Conservation (phyloP, 257 asterid genomes). For the Ligustrum vulgare region DNA sequence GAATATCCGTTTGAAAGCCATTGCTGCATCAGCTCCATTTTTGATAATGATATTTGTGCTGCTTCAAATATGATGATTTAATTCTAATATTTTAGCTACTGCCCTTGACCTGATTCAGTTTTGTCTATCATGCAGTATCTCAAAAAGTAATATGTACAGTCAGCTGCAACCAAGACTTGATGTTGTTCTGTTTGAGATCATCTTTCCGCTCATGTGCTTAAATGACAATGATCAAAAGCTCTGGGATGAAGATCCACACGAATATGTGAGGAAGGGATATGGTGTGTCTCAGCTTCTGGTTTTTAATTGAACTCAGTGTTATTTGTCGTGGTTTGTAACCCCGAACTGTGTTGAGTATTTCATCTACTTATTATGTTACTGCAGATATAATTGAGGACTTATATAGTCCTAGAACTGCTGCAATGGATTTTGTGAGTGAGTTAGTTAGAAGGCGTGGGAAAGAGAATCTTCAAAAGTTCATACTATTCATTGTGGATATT, state of each 20-base stretch:
- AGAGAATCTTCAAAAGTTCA: slow-evolving; percentile 88
- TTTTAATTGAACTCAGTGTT: background rate
- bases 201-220: slow-evolving; percentile 97
- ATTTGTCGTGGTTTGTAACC: slow-evolving; percentile 3
- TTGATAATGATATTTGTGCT: background rate
- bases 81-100: slow-evolving; percentile 4
- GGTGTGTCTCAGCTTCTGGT: slow-evolving; percentile 46
- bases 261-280: slow-evolving; percentile 97
- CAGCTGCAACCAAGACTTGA: slow-evolving; percentile 83
- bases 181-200: slow-evolving; percentile 82
- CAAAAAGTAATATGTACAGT: slow-evolving; percentile 80
- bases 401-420: slow-evolving; percentile 95
- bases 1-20: background rate
- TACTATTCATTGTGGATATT: slow-evolving; percentile 73
- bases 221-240: slow-evolving; percentile 87
- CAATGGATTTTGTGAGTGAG: slow-evolving; percentile 98
- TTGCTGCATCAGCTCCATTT: background rate
- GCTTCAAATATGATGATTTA: background rate
- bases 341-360: slow-evolving; percentile 15
- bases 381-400: slow-evolving; percentile 90
- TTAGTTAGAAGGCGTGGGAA: slow-evolving; percentile 90
- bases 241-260: slow-evolving; percentile 98
- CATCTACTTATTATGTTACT: slow-evolving; percentile 14
- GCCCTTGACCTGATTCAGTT: slow-evolving; percentile 23
- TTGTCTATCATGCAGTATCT: slow-evolving; percentile 59